Evolutionary conservation across 768 basidiomycete species (phyloP), one percentile per base, ranked within the genome.

Genomic region (Ramaria sp.): DNA sequence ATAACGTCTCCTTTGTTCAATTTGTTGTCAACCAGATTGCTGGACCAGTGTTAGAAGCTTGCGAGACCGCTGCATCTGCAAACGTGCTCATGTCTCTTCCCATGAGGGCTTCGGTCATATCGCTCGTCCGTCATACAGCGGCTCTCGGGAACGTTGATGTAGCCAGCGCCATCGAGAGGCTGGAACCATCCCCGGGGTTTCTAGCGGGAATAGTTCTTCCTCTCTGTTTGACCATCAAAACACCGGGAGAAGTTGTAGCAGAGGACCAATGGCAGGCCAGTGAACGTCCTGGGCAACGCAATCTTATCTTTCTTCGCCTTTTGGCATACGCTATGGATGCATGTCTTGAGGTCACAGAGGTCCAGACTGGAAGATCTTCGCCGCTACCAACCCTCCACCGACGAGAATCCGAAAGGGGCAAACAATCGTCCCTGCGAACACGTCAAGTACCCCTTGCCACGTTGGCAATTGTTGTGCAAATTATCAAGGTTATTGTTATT

Each of bases 181-280:
- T 73, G 18, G 62, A 66, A 0, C 74, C 82, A 0, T 77, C 80
- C 1, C 73, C 81, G 58, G 73, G 77, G 39, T 83, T 82, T 62
- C 71, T 88, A n/a, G 71, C 78, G 4, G 77, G 78, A 0, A 65
- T 90, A 9, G 66, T 88, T 9, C 68, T 88, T 7, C 86, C 85
- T 13, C 69, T 89, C 7, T 70, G 73, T 8, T 60, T 85, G 47
- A 64, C 67, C 1, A 66, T 88, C 60, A 76, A 76, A 61, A 80
- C 79, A 0, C 67, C 74, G 10, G 61, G 70, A 1, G 72, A 78
- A 27, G 62, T 78, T 48, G 63, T 67, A 13, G 63, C 69, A 5
- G 71, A 73, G 48, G 71, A 67, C 5, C 65, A 70, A 18, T 70
- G 67, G 59, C 64, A 69, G 2, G 77, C 81, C 47, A 55, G 70